phyloP scores from a whole-genome alignment of 2,329 filamentous ascomycete genomes.

The Claviceps fusiformis region DNA sequence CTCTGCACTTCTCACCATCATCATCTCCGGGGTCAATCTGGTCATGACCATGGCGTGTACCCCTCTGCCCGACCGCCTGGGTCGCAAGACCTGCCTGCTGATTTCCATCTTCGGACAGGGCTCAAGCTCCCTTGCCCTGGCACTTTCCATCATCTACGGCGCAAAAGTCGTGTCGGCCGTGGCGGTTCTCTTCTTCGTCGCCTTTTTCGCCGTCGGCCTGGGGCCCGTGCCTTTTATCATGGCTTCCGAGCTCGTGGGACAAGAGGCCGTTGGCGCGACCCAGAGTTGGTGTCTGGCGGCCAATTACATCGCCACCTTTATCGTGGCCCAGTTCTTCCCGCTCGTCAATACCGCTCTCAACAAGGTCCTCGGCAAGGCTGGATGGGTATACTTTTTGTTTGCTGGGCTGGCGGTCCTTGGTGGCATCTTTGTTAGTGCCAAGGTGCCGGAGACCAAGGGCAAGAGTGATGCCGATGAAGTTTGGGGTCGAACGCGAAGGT shows the following conservation, averaged over 20 bases:
- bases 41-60: conserved; percentile 69
- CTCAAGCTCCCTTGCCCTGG: conserved; percentile 60
- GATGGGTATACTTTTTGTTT: conserved; percentile 89
- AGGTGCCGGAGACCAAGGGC: conserved; percentile 78
- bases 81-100: conserved; percentile 74
- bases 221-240: conserved; percentile 93
- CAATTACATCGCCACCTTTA: conserved; percentile 82
- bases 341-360: conserved; percentile 66
- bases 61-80: conserved; percentile 74
- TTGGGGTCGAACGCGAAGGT: conserved; percentile 57
- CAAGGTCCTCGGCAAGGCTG: conserved; percentile 47
- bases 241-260: conserved; percentile 76
- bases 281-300: conserved; percentile 79
- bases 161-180: conserved; percentile 66
- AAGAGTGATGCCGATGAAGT: conserved; percentile 77
- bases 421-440: conserved; percentile 56
- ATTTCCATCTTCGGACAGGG: conserved; percentile 78
- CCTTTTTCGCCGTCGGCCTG: conserved; percentile 77
- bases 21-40: conserved; percentile 79
- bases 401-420: conserved; percentile 56
- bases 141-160: conserved; percentile 62
- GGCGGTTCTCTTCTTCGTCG: conserved; percentile 73
- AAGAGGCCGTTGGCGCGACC: conserved; percentile 80
- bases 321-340: conserved; percentile 92
- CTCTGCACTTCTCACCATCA: conserved; percentile 71